Conservation (phyloP, 2,329 filamentous ascomycete genomes). For the Aspergillus aculeatus region DNA sequence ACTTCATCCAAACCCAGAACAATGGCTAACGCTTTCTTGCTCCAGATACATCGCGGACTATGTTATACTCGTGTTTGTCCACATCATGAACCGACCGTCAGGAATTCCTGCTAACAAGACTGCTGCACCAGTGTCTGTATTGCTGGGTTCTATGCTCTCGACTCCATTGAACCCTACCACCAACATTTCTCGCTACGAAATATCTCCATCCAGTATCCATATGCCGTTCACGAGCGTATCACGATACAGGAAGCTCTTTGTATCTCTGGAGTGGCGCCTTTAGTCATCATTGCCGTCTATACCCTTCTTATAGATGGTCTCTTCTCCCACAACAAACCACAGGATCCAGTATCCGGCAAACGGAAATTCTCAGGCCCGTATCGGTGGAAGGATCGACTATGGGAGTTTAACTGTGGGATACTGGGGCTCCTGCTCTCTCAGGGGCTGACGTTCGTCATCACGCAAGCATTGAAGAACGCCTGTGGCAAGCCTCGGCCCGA, state of each 20-base stretch:
- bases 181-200: slow-evolving; percentile 59
- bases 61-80: slow-evolving; percentile 56
- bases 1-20: background rate
- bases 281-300: slow-evolving; percentile 54
- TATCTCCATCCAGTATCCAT: slow-evolving; percentile 58
- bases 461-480: slow-evolving; percentile 58
- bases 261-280: slow-evolving; percentile 51
- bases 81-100: background rate
- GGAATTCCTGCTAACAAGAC: slow-evolving; percentile 13
- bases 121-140: slow-evolving; percentile 49
- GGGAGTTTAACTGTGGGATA: slow-evolving; percentile 62
- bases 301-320: slow-evolving; percentile 59
- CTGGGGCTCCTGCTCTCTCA: slow-evolving; percentile 56
- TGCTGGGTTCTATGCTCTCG: slow-evolving; percentile 52
- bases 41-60: slow-evolving; percentile 59
- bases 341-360: slow-evolving; percentile 34
- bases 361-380: slow-evolving; percentile 48
- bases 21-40: background rate
- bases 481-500: slow-evolving; percentile 61
- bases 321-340: slow-evolving; percentile 52
- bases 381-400: slow-evolving; percentile 56
- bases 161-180: slow-evolving; percentile 55
- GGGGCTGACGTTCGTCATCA: slow-evolving; percentile 57
- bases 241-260: slow-evolving; percentile 51
- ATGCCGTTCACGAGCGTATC: slow-evolving; percentile 55